Base-by-base conservation (phyloP, 805 yeast species). In the Yarrowia porcina region DNA sequence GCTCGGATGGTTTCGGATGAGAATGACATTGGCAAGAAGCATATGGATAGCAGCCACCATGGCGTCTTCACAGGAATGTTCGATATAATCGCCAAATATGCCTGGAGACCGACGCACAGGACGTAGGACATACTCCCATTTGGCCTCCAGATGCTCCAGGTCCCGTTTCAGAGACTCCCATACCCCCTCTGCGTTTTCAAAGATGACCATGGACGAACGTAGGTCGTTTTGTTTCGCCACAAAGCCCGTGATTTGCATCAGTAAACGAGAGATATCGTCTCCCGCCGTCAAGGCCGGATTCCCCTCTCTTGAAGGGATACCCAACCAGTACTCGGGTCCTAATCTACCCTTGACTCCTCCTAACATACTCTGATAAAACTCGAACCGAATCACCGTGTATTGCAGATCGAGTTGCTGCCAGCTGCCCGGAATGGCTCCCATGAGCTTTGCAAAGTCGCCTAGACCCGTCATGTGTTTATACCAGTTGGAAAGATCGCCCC, bases 401-500 rank as follows among this genome's bases (percentile, higher is more conserved):
- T 27, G 36, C 17, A 56, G 38, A 12, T 56, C 49, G 20, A 39
- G 49, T 21, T 56, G 61, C 49, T 38, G 49, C 42, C 39, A 25
- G 28, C 23, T 28, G 10, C 36, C 61, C 12, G 35, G 49, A 30
- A 39, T 56, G 38, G 49, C 18, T 7, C 49, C 49, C 61, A 56
- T 39, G 30, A 56, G 61, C 30, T 56, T 56, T 13, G 61, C 61
- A 56, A 56, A 56, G 49, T 56, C 49, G 18, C 49, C 47, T 13
- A 56, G 30, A n/a, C 61, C 61, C 2, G 49, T 17, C 61, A 56
- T 56, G 39, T 56, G 61, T 28, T 41, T 56, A 39, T 56, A 56
- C 61, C 61, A 56, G 39, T 56, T 56, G 38, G 61, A 30, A 28
- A 56, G 28, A 20, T 56, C 49, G 28, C 61, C 61, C 61, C 61